Evolutionary conservation across 192 early-diverging fungal genomes (phyloP).

Genomic region (Rhizophagus clarus): DNA sequence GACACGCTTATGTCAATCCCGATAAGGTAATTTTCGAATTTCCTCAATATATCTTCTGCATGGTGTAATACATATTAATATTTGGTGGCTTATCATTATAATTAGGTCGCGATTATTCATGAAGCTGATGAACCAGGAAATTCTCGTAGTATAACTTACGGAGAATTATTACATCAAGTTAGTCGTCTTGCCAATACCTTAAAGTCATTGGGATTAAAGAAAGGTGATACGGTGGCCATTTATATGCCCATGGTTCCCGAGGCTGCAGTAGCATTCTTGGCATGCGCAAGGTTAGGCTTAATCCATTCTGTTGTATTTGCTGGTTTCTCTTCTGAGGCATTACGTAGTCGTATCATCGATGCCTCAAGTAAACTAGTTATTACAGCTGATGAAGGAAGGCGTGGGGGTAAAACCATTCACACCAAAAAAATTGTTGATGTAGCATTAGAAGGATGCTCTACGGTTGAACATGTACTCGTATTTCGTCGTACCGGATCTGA

Average conservation of each 20-base stretch:
- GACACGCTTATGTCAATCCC: constrained; percentile 80
- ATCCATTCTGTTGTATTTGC: constrained; percentile 97
- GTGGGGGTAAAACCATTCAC: constrained; percentile 86
- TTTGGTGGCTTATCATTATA: background rate
- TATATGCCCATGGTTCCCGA: constrained; percentile 99
- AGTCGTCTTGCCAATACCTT: constrained; percentile 85
- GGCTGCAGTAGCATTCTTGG: constrained; percentile 89
- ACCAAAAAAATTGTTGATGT: constrained; percentile 95
- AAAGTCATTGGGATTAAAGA: constrained; percentile 77
- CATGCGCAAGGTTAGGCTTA: constrained; percentile 90
- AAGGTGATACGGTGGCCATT: constrained; percentile 94
- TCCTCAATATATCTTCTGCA: constrained; percentile 7
- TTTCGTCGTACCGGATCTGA: constrained; percentile 86
- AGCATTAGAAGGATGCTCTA: constrained; percentile 76
- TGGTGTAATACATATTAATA: background rate
- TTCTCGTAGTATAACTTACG: constrained; percentile 79
- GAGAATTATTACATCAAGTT: constrained; percentile 81
- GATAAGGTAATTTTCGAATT: constrained; percentile 62
- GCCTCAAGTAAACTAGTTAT: constrained; percentile 79
- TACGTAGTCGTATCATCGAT: constrained; percentile 91
- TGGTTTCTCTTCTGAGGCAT: constrained; percentile 90
- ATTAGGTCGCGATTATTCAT: constrained; percentile 79
- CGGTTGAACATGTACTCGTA: constrained; percentile 85
- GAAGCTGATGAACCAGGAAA: constrained; percentile 89
- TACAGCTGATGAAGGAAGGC: constrained; percentile 93